Evolutionary conservation across 108 stramenopile species (phyloP), one percentile per base, ranked within the genome.

Genomic region (Pseudonitzschia delicatissima): DNA sequence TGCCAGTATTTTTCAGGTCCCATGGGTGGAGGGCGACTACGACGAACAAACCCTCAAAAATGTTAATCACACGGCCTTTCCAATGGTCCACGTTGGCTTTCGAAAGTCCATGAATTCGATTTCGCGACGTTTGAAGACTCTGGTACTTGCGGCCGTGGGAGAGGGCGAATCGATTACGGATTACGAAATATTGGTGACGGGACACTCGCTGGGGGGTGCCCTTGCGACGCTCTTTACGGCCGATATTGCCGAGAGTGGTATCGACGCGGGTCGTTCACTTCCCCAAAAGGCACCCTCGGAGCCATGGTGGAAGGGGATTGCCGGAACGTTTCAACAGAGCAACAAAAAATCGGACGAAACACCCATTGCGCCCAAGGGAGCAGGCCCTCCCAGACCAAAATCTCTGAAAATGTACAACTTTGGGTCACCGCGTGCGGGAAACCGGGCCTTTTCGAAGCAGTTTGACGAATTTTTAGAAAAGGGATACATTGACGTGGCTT

Each of bases 361-460:
- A 2, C 78, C 81, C 9, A 12, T 0, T 5, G 32, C 31, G 9
- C 27, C 39, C 4, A 17, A 34, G 1, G 26, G 21, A 25, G 23
- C 20, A 21, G 60, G 26, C 12, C 91, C 91, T 25, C 91, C 91
- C 6, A 71, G 87, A 25, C 87, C 91, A 0, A 86, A 83, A 47
- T 71, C 83, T 8, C 55, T 93, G 27, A 73, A 74, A 25, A 68
- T 88, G 64, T 93, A 93, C 69, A 94, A 84, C 64, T 91, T 91
- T 65, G 93, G 93, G 35, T 80, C 78, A 66, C 93, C 93, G 12
- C 84, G 93, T 18, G 90, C 91, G 1, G 93, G 93, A 15, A 87
- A 94, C 66, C 71, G 64, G 27, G 84, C 74, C 5, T 91, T 94
- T 70, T 64, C 78, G 25, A 50, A 64, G 11, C 67, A 69, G 26